Evolutionary conservation across 75 land plant genomes (phyloP).

Genomic region (Pinus taeda): DNA sequence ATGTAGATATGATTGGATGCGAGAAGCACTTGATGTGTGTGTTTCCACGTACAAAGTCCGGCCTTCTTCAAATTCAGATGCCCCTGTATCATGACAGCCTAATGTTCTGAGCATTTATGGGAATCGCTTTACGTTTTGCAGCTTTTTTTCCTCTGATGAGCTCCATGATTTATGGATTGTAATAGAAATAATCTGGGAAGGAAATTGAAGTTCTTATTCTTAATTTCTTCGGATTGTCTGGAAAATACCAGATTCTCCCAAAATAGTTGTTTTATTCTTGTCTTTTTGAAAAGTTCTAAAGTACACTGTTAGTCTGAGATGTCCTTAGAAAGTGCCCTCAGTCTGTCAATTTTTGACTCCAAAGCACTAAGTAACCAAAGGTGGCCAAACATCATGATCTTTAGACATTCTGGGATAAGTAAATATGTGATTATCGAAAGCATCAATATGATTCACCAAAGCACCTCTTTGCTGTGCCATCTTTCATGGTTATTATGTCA

Average conservation of each 20-base stretch:
- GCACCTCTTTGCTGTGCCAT: background rate
- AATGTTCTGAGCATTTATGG: background rate
- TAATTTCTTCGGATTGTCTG: background rate
- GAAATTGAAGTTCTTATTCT: constrained; percentile 5
- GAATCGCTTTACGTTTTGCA: background rate
- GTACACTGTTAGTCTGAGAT: background rate
- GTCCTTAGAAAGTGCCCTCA: background rate
- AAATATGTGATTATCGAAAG: background rate
- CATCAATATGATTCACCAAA: background rate
- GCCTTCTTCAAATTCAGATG: background rate
- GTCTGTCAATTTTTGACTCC: background rate
- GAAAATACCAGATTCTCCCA: background rate
- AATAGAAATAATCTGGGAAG: background rate
- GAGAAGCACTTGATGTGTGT: constrained; percentile 41
- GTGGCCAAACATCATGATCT: background rate
- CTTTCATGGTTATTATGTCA: background rate
- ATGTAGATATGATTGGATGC: constrained; percentile 64
- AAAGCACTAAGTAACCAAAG: background rate
- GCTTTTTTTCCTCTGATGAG: background rate
- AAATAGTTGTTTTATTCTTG: background rate
- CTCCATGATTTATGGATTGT: constrained; percentile 2
- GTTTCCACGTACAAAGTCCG: background rate
- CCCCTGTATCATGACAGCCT: background rate
- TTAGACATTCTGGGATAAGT: constrained; percentile 1
- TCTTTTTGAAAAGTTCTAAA: background rate